phyloP scores from a whole-genome alignment of 257 asterid genomes.

The Penstemon eatonii region DNA sequence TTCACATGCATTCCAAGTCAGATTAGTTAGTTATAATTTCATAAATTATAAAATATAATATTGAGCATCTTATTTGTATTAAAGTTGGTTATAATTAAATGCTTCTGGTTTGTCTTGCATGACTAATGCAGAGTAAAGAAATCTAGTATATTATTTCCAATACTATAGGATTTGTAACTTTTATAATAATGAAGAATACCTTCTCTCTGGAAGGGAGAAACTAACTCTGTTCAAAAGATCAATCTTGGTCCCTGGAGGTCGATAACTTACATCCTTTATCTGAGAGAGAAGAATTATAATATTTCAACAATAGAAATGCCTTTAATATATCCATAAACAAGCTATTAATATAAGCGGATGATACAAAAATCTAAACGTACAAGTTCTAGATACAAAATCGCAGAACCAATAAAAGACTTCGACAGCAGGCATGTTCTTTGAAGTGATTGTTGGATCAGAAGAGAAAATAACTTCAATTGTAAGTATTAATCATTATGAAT shows the following conservation, averaged over 20 bases:
- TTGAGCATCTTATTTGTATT: constrained; percentile 3
- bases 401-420: constrained; percentile 22
- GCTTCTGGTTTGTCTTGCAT: constrained; percentile 18
- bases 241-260: constrained; percentile 82
- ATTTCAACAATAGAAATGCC: constrained; percentile 9
- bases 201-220: constrained; percentile 75
- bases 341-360: constrained; percentile 11
- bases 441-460: constrained; percentile 9
- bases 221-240: constrained; percentile 65
- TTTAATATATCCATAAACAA: constrained; percentile 4
- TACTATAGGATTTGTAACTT: neutral
- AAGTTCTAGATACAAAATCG: constrained; percentile 17
- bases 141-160: neutral
- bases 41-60: constrained; percentile 1
- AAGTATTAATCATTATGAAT: neutral
- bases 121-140: constrained; percentile 3
- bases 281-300: constrained; percentile 25
- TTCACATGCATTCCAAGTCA: constrained; percentile 13
- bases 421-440: constrained; percentile 4
- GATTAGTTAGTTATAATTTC: neutral
- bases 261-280: constrained; percentile 67
- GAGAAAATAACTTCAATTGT: neutral
- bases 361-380: neutral
- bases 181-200: constrained; percentile 37
- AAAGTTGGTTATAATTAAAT: constrained; percentile 12